Evolutionary conservation across 352 stramenopile species (phyloP).

Genomic region (Phytopythium litorale): DNA sequence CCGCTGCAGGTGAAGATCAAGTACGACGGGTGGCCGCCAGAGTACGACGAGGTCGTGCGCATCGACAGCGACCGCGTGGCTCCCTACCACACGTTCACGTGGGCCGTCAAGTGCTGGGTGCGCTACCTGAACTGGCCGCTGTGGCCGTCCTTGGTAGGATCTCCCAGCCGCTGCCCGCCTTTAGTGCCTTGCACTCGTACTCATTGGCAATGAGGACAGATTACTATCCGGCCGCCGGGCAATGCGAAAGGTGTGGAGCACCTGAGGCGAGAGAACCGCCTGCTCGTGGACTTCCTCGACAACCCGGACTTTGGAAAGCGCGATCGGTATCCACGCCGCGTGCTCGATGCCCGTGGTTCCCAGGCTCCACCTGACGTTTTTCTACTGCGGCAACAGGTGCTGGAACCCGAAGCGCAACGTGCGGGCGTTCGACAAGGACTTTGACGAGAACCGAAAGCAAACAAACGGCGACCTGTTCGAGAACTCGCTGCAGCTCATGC

Average conservation of each 20-base stretch:
- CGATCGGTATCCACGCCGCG: constrained; percentile 1
- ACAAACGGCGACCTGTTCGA: constrained; percentile 30
- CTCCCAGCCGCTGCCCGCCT: not conserved
- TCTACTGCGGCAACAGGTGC: constrained; percentile 10
- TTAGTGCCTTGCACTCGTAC: not conserved
- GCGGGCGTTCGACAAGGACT: constrained; percentile 16
- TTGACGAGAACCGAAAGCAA: constrained; percentile 19
- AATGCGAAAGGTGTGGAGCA: constrained; percentile 32
- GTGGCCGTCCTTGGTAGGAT: constrained; percentile 59
- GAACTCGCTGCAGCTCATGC: constrained; percentile 13
- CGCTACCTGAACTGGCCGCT: constrained; percentile 78
- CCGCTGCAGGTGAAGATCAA: constrained; percentile 46
- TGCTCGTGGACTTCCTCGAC: constrained; percentile 66
- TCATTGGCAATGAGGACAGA: constrained; percentile 12
- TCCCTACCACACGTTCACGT: constrained; percentile 77
- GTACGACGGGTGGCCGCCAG: constrained; percentile 60
- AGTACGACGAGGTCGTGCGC: constrained; percentile 58
- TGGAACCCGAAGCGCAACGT: constrained; percentile 26
- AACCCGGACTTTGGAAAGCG: constrained; percentile 30
- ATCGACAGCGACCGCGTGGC: constrained; percentile 57
- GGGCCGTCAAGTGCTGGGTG: constrained; percentile 74
- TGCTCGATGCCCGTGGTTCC: not conserved
- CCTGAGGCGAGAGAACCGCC: constrained; percentile 27
- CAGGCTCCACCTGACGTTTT: not conserved
- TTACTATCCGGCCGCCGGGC: constrained; percentile 59